Evolutionary conservation across 2,329 filamentous ascomycete genomes (phyloP).

Genomic region (Pseudocercospora vitis): DNA sequence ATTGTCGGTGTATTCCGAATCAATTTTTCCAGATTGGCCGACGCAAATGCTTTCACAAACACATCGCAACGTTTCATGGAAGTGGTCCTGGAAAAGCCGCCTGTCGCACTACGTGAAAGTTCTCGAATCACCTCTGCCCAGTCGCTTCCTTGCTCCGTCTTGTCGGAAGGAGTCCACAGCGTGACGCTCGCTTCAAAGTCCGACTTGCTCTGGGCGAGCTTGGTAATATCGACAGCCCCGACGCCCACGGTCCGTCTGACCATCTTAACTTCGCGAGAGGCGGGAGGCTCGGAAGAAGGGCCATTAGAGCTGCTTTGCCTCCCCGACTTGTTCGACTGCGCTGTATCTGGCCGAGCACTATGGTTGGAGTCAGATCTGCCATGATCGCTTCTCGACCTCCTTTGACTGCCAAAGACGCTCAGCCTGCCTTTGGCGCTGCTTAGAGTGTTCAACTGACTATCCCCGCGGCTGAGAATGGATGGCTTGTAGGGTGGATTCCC

Average conservation of each 20-base stretch:
- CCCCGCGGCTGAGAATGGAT: conserved; percentile 20
- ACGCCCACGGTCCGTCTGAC: conserved; percentile 72
- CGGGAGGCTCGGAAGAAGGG: conserved; percentile 14
- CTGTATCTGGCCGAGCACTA: conserved; percentile 28
- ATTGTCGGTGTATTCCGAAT: conserved; percentile 86
- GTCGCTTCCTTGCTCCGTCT: conserved; percentile 60
- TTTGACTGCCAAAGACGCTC: conserved; percentile 67
- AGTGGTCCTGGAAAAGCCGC: conserved; percentile 57
- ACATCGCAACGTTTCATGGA: conserved; percentile 73
- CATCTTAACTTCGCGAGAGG: conserved; percentile 46
- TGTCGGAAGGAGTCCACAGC: conserved; percentile 72
- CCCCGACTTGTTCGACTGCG: conserved; percentile 30
- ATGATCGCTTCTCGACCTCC: conserved; percentile 36
- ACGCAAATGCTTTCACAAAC: conserved; percentile 73
- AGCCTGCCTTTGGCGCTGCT: conserved; percentile 44
- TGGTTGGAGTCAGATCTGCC: conserved; percentile 22
- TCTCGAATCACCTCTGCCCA: conserved; percentile 74
- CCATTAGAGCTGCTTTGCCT: conserved; percentile 20
- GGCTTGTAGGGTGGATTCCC: conserved; percentile 21
- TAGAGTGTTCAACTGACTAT: conserved; percentile 21
- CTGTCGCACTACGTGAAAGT: conserved; percentile 70
- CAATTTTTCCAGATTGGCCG: conserved; percentile 73
- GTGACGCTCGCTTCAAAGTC: conserved; percentile 50
- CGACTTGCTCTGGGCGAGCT: conserved; percentile 29
- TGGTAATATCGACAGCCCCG: conserved; percentile 73